Base-by-base conservation (phyloP, 2,329 filamentous ascomycete genomes). In the Volutella citrinella region DNA sequence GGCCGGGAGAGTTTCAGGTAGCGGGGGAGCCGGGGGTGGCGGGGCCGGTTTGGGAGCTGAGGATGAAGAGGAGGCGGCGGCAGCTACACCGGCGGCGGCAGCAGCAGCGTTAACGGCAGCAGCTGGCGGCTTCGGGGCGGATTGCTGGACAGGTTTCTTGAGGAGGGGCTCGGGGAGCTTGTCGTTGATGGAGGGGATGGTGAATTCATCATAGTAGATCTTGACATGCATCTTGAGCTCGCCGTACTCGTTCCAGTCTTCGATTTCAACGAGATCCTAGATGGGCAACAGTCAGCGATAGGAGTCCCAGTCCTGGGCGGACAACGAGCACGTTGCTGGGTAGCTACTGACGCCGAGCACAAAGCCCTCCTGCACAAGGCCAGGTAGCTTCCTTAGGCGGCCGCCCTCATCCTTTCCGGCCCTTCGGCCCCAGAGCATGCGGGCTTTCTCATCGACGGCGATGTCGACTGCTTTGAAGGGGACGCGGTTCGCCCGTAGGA, bases 221-320 rank as follows among this genome's bases (percentile, higher is more conserved):
- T 73, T 80, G 51, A 97, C 80, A 52, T 91, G 84, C 64, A 91
- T 80, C 62, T 89, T 88, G 42, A 98, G 77, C 66, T 97, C 91
- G 64, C 89, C 89, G 64, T 94, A 96, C 62, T 98, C 93, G 69
- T 98, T 98, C 93, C 91, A 97, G 60, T 98, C 93, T 65, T 98
- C 93, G 45, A 97, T 80, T 63, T 97, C 84, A 45, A 91, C 84
- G 30, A 96, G 75, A 60, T 96, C 93, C 90, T 96, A 34, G 13
- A 25, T 19, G 11, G 27, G 37, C 17, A 38, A 33, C 14, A 6
- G 22, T 30, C n/a, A 25, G 31, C 9, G 8, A 16, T n/a, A n/a
- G n/a, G n/a, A n/a, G n/a, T n/a, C n/a, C n/a, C n/a, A n/a, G n/a
- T n/a, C n/a, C n/a, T n/a, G n/a, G n/a, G n/a, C n/a, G 19, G 20